phyloP scores from a whole-genome alignment of 2,329 filamentous ascomycete species.

The Aspergillus ibericus region DNA sequence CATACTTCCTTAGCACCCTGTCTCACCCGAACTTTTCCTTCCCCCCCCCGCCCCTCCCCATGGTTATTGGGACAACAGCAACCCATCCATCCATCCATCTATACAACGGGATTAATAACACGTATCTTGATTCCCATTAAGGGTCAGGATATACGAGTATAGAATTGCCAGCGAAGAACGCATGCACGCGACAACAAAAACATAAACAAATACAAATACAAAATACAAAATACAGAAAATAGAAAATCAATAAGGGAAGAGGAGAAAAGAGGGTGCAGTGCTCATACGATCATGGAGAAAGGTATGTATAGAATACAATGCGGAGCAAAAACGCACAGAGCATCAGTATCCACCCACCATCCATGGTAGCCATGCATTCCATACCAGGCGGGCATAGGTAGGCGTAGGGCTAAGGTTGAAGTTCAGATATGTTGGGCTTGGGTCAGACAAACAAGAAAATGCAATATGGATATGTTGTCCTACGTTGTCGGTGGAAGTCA shows the following conservation, averaged over 20 bases:
- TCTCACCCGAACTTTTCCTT: too few species aligned
- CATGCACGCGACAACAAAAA: not conserved
- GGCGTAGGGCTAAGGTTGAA: too few species aligned
- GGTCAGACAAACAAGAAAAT: not conserved
- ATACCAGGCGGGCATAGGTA: not conserved
- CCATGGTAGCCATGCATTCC: not conserved
- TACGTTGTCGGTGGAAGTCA: not conserved
- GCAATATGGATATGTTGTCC: not conserved
- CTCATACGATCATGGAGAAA: not conserved
- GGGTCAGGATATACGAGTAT: too few species aligned
- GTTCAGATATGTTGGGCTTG: too few species aligned
- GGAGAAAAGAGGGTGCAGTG: not conserved
- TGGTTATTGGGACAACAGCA: not conserved
- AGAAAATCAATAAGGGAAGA: too few species aligned
- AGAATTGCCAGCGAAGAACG: too few species aligned
- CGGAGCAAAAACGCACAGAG: not conserved
- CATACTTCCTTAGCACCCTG: too few species aligned
- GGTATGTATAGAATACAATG: not conserved
- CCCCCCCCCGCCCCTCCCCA: too few species aligned
- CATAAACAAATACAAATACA: too few species aligned
- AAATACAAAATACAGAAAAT: too few species aligned
- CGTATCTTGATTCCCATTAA: not conserved
- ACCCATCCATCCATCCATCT: not conserved
- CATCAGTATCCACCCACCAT: too few species aligned
- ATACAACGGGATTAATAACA: not conserved